Base-by-base conservation (phyloP, 805 yeast genomes). In the Sporopachydermia quercuum region DNA sequence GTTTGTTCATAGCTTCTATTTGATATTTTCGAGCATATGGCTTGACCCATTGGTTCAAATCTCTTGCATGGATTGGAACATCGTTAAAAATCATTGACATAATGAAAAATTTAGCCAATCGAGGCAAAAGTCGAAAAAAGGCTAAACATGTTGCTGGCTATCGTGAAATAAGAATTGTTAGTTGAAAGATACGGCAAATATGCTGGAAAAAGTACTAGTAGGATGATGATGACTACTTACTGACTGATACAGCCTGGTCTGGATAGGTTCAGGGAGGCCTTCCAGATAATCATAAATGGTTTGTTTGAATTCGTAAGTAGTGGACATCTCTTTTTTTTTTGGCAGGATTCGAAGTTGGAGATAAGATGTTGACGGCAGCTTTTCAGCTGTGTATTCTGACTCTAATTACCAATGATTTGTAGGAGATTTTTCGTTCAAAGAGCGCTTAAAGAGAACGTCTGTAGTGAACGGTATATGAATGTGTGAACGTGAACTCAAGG, bases 141-240 rank as follows among this genome's bases (percentile, higher is more conserved):
- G 98, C 93, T 37, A 91, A 65, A 55, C 96, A 86, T 41, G 98
- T 84, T 8, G 96, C 95, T 2, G 98, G 95, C 39, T 49, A 41
- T 59, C 16, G 18, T 34, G 3, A 57, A 16, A 37, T 18, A 15
- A 5, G 41, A 37, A 36, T 19, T 43, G 40, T 33, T 16, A 38
- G 14, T 18, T 39, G n/a, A 5, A 14, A 11, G n/a, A 36, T 27
- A 16, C 11, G 8, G 14, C 14, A 14, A 6, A 5, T 15, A 3
- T 18, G 3, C 17, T 23, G 30, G 30, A 23, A 23, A 23, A 50
- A n/a, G n/a, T n/a, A n/a, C n/a, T n/a, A n/a, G n/a, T n/a, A n/a
- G n/a, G n/a, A n/a, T n/a, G n/a, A n/a, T n/a, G n/a, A n/a, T n/a
- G n/a, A n/a, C n/a, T n/a, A n/a, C 61, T 35, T 44, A 58, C 62